Evolutionary conservation across 352 stramenopile species (phyloP).

Genomic region (Pythium brachiatum): DNA sequence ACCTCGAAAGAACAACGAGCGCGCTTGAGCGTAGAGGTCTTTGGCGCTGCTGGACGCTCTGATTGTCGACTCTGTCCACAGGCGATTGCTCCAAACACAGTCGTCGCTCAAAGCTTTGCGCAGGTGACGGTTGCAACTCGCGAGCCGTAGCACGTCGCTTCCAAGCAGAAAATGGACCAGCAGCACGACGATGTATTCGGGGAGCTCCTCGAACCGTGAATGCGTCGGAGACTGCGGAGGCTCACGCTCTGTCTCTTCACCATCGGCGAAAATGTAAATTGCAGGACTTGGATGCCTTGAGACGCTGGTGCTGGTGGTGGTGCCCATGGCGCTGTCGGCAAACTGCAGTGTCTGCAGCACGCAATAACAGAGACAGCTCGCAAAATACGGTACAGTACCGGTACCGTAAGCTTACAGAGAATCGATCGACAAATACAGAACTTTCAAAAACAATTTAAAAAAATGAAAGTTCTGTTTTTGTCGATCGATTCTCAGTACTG

Average conservation of each 20-base stretch:
- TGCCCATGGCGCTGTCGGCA: background rate
- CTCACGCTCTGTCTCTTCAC: background rate
- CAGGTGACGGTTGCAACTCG: slow-evolving; percentile 6
- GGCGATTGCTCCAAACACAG: slow-evolving; percentile 1
- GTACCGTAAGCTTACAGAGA: too few relatives aligned
- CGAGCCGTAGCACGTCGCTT: slow-evolving; percentile 27
- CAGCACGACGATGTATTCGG: slow-evolving; percentile 12
- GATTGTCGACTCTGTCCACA: background rate
- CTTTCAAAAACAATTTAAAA: too few relatives aligned
- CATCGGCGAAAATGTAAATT: background rate
- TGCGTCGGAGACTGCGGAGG: background rate
- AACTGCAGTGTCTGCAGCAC: background rate
- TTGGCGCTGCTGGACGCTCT: background rate
- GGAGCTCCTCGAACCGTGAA: background rate
- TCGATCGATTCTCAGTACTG: too few relatives aligned
- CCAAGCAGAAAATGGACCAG: slow-evolving; percentile 23
- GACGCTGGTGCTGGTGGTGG: background rate
- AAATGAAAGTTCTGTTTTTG: too few relatives aligned
- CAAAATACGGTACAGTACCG: too few relatives aligned
- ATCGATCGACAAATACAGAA: too few relatives aligned
- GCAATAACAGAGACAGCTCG: too few relatives aligned
- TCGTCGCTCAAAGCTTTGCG: background rate
- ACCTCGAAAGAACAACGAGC: slow-evolving; percentile 10
- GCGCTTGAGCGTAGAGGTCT: slow-evolving; percentile 4
- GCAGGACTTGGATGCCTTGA: background rate